Conservation (phyloP, 2,329 filamentous ascomycete species). For the Neofusicoccum parvum region DNA sequence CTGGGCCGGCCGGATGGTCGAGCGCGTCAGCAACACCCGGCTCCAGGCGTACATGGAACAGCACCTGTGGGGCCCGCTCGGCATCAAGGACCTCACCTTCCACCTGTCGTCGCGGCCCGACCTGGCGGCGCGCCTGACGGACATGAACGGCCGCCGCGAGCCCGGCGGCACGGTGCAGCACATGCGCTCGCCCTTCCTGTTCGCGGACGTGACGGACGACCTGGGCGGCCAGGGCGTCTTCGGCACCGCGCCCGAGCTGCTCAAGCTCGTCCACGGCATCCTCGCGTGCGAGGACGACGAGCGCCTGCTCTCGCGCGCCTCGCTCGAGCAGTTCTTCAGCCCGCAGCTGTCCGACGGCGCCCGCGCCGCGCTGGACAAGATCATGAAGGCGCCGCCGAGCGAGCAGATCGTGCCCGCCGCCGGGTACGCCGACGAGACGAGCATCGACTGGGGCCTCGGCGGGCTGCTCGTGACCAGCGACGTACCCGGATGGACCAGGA, state of each 20-base stretch:
- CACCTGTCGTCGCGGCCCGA: slow-evolving; percentile 19
- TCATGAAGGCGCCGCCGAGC: not conserved
- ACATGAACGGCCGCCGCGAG: slow-evolving; percentile 29
- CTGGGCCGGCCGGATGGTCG: slow-evolving; percentile 31
- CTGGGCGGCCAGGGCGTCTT: slow-evolving; percentile 21
- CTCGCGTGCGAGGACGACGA: slow-evolving; percentile 30
- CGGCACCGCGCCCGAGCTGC: slow-evolving; percentile 29
- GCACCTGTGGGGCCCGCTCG: slow-evolving; percentile 29
- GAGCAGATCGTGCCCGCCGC: slow-evolving; percentile 22
- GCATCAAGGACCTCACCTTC: slow-evolving; percentile 31
- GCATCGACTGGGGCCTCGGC: slow-evolving; percentile 35
- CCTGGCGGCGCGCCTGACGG: slow-evolving; percentile 19
- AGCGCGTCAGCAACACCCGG: slow-evolving; percentile 26
- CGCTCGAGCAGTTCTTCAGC: slow-evolving; percentile 34
- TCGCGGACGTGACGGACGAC: slow-evolving; percentile 14
- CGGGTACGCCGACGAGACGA: slow-evolving; percentile 24
- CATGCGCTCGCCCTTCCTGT: slow-evolving; percentile 22
- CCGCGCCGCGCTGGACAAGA: slow-evolving; percentile 15
- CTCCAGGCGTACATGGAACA: slow-evolving; percentile 31
- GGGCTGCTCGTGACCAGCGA: slow-evolving; percentile 33
- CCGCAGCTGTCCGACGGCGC: slow-evolving; percentile 30
- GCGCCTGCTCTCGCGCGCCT: slow-evolving; percentile 30
- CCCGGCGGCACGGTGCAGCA: slow-evolving; percentile 24
- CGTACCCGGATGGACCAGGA: slow-evolving; percentile 28
- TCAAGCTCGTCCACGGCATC: slow-evolving; percentile 35